Percentiles rank a stretch among this genome's conserved stretches.
phyloP scores from a whole-genome alignment of 345 rosid species.

The Acer saccharum region DNA sequence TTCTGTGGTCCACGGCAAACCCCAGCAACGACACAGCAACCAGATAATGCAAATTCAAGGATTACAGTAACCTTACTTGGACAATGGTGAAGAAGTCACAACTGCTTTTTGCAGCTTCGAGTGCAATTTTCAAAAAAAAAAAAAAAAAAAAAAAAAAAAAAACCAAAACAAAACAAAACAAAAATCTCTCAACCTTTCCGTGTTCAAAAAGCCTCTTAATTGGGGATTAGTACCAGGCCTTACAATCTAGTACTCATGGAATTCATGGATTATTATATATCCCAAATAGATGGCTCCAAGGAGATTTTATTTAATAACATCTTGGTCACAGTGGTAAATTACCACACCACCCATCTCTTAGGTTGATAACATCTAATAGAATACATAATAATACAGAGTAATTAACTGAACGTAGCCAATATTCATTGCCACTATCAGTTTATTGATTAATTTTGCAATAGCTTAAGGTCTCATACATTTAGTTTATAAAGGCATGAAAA shows the following conservation, averaged over 20 bases:
- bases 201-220: neutral
- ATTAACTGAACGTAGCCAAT: neutral
- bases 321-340: neutral
- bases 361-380: neutral
- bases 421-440: neutral
- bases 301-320: neutral
- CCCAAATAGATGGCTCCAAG: neutral
- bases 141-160: too few species aligned
- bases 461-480: constrained; percentile 5
- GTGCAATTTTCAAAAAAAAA: neutral
- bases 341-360: neutral
- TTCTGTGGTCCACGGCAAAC: too few species aligned
- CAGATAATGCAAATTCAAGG: neutral
- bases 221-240: neutral
- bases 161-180: neutral
- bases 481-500: neutral
- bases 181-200: neutral
- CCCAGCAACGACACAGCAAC: too few species aligned
- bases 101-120: neutral
- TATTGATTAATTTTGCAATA: neutral
- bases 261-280: neutral
- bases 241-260: neutral
- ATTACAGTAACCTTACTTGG: neutral
- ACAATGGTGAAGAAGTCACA: neutral
- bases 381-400: neutral